phyloP scores from a whole-genome alignment of 2,329 filamentous ascomycete genomes.

The Arthrobotrys iridis region DNA sequence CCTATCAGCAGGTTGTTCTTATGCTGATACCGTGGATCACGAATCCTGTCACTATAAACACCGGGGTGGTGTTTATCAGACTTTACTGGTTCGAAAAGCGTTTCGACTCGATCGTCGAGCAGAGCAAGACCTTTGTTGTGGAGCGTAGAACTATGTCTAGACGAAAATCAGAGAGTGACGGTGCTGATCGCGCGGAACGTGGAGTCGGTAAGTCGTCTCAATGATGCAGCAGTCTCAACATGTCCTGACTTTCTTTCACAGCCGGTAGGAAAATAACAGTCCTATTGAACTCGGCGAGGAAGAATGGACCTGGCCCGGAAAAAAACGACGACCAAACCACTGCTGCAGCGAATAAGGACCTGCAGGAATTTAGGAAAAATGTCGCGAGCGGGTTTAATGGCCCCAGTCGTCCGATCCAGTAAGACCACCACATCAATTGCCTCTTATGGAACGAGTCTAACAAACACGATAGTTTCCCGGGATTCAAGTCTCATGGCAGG shows the following conservation, averaged over 20 bases:
- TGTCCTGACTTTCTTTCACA: constrained; percentile 2
- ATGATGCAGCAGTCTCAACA: neutral
- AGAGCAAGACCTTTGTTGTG: constrained; percentile 37
- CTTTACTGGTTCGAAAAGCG: constrained; percentile 98
- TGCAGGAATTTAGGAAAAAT: constrained; percentile 43
- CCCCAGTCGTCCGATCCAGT: constrained; percentile 44
- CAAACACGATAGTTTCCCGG: constrained; percentile 26
- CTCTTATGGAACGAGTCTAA: neutral
- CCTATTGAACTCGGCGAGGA: constrained; percentile 31
- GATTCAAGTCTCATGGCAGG: constrained; percentile 25
- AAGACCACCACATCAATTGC: neutral
- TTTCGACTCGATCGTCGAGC: constrained; percentile 75
- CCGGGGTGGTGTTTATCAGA: constrained; percentile 87
- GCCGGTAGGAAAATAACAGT: constrained; percentile 42
- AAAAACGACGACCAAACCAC: constrained; percentile 39
- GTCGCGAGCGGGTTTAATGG: neutral
- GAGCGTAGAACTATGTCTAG: constrained; percentile 31
- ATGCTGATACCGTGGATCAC: constrained; percentile 77
- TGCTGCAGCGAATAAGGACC: constrained; percentile 39
- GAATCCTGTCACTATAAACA: constrained; percentile 85
- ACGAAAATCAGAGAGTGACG: constrained; percentile 45
- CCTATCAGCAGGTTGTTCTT: constrained; percentile 77
- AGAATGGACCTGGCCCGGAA: neutral
- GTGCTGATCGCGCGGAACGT: constrained; percentile 37
- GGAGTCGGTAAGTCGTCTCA: constrained; percentile 38